Evolutionary conservation across 2,329 filamentous ascomycete species (phyloP).

Genomic region (Ophiostoma quercus): DNA sequence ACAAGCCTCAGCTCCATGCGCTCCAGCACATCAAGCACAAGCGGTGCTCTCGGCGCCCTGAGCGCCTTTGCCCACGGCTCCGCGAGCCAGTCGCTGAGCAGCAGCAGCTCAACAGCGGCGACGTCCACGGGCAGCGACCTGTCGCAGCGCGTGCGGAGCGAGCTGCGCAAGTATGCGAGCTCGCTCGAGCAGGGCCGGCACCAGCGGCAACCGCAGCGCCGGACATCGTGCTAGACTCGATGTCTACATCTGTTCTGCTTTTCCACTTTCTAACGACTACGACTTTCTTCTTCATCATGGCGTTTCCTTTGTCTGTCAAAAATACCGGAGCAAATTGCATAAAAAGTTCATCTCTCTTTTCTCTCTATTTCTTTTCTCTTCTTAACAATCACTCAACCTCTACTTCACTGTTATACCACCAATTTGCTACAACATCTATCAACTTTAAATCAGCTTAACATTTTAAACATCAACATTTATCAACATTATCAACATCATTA

Average conservation of each 20-base stretch:
- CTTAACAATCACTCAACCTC: not conserved
- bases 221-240: constrained; percentile 47
- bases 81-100: constrained; percentile 17
- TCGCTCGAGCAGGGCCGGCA: constrained; percentile 77
- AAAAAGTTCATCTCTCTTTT: not conserved
- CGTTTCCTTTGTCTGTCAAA: constrained; percentile 14
- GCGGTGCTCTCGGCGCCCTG: constrained; percentile 23
- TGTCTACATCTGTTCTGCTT: not conserved
- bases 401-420: not conserved
- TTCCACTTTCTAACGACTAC: constrained; percentile 14
- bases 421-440: not conserved
- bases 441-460: not conserved
- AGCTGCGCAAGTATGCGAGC: constrained; percentile 79
- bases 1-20: constrained; percentile 77
- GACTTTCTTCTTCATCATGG: constrained; percentile 10
- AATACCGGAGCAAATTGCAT: constrained; percentile 5
- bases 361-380: not conserved
- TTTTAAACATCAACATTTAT: not conserved
- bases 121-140: constrained; percentile 42
- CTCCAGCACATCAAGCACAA: constrained; percentile 38
- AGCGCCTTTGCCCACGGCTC: constrained; percentile 24
- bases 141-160: constrained; percentile 70
- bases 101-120: constrained; percentile 42
- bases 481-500: not conserved
- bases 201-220: constrained; percentile 55